Evolutionary conservation across 805 yeast species (phyloP).

Genomic region (Ogataea methylovora): DNA sequence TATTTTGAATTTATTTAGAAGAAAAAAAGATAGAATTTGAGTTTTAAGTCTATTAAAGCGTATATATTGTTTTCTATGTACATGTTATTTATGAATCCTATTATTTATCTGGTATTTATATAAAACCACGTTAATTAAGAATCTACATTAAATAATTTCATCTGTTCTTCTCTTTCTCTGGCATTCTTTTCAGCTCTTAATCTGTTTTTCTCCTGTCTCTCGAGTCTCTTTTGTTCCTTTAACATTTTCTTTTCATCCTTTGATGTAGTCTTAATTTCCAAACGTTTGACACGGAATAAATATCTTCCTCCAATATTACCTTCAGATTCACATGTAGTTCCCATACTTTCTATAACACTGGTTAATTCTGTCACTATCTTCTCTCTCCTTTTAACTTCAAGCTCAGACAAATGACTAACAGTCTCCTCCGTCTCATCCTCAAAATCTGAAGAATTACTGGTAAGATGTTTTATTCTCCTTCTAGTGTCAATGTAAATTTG

Average conservation of each 20-base stretch:
- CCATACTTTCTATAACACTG: constrained; percentile 7
- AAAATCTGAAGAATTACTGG: neutral
- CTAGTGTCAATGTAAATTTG: constrained; percentile 34
- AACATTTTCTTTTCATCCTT: constrained; percentile 21
- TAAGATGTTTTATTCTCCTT: constrained; percentile 14
- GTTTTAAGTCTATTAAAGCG: too few relatives aligned
- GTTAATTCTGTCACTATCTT: constrained; percentile 22
- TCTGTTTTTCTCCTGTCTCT: constrained; percentile 26
- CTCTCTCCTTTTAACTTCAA: constrained; percentile 27
- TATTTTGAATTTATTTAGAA: constrained; percentile 8
- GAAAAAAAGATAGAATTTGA: too few relatives aligned
- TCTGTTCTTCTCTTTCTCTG: neutral
- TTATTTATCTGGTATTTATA: too few relatives aligned
- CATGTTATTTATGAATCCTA: too few relatives aligned
- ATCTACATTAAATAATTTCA: too few relatives aligned
- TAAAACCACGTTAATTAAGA: too few relatives aligned
- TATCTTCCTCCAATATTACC: constrained; percentile 24
- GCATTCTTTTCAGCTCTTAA: constrained; percentile 12
- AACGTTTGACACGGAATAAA: constrained; percentile 17
- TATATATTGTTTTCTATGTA: too few relatives aligned
- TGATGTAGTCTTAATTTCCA: constrained; percentile 9
- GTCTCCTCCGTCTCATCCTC: constrained; percentile 6
- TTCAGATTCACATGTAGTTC: constrained; percentile 15
- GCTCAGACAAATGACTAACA: constrained; percentile 14
- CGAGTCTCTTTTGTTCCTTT: constrained; percentile 25